A percentile compares a stretch with the other conserved stretches of the same genome.
These are phyloP conservation scores for Microcos paniculata DNA, from an alignment of 345 rosid species.

Conservation along the genomic window DNA sequence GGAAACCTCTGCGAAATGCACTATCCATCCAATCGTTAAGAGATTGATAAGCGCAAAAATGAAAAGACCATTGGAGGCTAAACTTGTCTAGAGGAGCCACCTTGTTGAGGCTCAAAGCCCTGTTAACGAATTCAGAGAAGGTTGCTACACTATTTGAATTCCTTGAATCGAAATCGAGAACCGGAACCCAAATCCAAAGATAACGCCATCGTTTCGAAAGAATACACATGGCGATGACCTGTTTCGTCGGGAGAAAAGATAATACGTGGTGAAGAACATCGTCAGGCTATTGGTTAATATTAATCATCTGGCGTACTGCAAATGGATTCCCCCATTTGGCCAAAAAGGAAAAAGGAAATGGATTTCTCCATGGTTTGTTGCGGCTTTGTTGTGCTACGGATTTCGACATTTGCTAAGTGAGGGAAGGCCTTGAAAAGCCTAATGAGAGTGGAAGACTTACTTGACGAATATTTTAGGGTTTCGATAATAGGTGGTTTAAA, in stretches of 20 bases:
- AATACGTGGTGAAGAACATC: neutral
- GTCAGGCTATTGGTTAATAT: neutral
- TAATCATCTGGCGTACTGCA: too few species aligned
- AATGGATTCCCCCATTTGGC: too few species aligned
- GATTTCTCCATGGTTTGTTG: too few species aligned
- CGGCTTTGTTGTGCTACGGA: too few species aligned
- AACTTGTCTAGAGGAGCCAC: neutral
- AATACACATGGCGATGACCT: neutral
- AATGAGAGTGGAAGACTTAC: too few species aligned
- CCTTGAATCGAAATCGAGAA: neutral
- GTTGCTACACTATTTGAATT: too few species aligned
- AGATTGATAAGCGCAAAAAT: too few species aligned
- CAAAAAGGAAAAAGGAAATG: too few species aligned
- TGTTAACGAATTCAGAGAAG: neutral
- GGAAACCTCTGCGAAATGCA: neutral
- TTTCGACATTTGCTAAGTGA: too few species aligned
- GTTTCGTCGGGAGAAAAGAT: neutral
- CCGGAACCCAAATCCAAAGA: neutral
- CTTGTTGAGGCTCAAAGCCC: neutral
- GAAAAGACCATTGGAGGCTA: neutral
- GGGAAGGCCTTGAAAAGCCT: too few species aligned
- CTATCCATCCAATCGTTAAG: neutral
- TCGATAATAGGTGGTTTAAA: too few species aligned
- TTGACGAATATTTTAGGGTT: too few species aligned
- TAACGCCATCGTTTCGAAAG: neutral